Evolutionary conservation across 441 rosid genomes (phyloP).

Genomic region (Brassica balearica): DNA sequence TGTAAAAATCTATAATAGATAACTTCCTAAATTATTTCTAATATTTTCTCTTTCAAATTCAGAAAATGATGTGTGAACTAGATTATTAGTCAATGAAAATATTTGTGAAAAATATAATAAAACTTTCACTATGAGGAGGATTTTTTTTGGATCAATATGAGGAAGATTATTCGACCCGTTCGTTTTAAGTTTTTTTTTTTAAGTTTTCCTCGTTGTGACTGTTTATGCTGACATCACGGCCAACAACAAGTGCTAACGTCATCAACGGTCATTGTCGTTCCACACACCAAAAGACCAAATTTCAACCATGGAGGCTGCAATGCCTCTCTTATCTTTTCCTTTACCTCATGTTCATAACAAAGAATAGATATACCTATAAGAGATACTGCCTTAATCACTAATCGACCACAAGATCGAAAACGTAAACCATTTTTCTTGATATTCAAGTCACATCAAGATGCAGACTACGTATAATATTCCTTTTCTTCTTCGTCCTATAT

Average conservation of each 20-base stretch:
- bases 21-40: too few species aligned
- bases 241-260: not conserved
- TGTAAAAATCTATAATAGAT: too few species aligned
- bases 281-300: not conserved
- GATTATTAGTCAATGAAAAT: not conserved
- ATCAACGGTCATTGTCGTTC: conserved; percentile 12
- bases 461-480: not conserved
- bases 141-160: too few species aligned
- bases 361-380: not conserved
- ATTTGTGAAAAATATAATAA: not conserved
- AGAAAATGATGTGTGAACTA: not conserved
- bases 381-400: not conserved
- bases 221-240: not conserved
- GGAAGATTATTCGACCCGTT: not conserved
- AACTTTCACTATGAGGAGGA: not conserved
- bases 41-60: too few species aligned
- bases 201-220: not conserved
- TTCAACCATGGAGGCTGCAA: not conserved
- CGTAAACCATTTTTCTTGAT: not conserved
- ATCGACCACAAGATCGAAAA: conserved; percentile 13
- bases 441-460: not conserved
- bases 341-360: not conserved
- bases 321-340: not conserved
- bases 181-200: not conserved
- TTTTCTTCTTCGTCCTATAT: not conserved